phyloP scores from a whole-genome alignment of 148 eudicot species.

The Silene uniflora region DNA sequence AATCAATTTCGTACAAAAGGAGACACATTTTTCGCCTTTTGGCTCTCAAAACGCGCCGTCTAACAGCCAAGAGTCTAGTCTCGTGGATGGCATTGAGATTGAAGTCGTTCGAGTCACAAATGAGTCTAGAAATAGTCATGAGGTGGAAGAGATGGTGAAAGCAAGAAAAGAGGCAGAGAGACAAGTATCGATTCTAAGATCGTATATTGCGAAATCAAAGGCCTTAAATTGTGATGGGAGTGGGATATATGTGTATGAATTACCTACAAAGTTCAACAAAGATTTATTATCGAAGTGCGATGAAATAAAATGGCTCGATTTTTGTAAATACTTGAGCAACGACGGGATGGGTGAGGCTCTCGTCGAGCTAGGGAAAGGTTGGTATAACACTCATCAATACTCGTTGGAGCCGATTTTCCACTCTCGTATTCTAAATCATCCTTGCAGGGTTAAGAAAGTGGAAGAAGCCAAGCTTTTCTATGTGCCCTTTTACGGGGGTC shows the following conservation, averaged over 20 bases:
- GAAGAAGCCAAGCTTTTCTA: slow-evolving; percentile 68
- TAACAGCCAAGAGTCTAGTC: too few relatives aligned
- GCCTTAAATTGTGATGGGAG: slow-evolving; percentile 45
- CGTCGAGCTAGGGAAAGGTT: slow-evolving; percentile 54
- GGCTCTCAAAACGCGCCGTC: too few relatives aligned
- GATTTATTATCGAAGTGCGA: slow-evolving; percentile 47
- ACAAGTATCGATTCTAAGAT: slow-evolving; percentile 31
- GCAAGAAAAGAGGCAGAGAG: not conserved
- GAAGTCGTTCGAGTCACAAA: too few relatives aligned
- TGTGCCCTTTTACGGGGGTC: slow-evolving; percentile 77
- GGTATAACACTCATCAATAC: slow-evolving; percentile 80
- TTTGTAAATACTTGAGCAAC: slow-evolving; percentile 53
- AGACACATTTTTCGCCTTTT: too few relatives aligned
- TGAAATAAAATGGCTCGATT: slow-evolving; percentile 54
- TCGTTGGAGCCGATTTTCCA: slow-evolving; percentile 72
- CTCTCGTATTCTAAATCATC: slow-evolving; percentile 57
- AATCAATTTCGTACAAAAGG: too few relatives aligned
- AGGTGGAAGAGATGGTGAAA: too few relatives aligned
- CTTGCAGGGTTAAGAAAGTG: slow-evolving; percentile 57
- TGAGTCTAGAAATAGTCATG: too few relatives aligned
- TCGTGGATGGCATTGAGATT: too few relatives aligned
- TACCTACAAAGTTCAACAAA: slow-evolving; percentile 72
- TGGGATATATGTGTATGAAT: slow-evolving; percentile 67
- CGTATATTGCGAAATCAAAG: slow-evolving; percentile 35
- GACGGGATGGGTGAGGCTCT: slow-evolving; percentile 56